A percentile compares a stretch with the other conserved stretches of the same genome.
Evolutionary conservation across 257 asterid species (phyloP).

Genomic region (Primulina huaijiensis): DNA sequence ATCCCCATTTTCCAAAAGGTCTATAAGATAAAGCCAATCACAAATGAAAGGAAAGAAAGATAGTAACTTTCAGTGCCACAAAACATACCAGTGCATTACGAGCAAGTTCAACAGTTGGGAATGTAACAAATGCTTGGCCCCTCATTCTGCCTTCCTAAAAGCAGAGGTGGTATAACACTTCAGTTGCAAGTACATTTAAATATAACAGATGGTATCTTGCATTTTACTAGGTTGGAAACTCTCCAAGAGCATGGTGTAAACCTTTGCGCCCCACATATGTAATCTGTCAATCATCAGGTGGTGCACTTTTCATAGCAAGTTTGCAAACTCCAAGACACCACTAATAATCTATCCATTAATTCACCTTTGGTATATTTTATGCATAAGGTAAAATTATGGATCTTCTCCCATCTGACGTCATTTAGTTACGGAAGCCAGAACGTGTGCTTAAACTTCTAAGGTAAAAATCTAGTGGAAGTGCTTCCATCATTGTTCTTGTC

Average conservation of each 20-base stretch:
- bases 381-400: not conserved
- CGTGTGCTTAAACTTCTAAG: not conserved
- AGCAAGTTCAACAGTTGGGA: conserved; percentile 86
- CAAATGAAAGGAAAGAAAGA: not conserved
- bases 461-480: not conserved
- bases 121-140: conserved; percentile 94
- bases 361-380: not conserved
- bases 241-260: not conserved
- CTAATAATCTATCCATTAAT: not conserved
- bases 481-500: not conserved
- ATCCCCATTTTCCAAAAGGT: conserved; percentile 8
- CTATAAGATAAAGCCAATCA: not conserved
- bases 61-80: not conserved
- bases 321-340: not conserved
- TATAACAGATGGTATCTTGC: not conserved
- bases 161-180: conserved; percentile 7
- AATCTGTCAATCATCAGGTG: not conserved
- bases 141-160: conserved; percentile 98
- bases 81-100: conserved; percentile 70
- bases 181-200: conserved; percentile 8
- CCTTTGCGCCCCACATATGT: not conserved
- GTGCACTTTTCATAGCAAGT: not conserved
- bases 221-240: not conserved
- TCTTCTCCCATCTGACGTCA: not conserved
- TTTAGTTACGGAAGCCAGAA: not conserved